Evolutionary conservation across 257 asterid species (phyloP), one percentile per base, ranked within the genome.

Genomic region (Nicotiana otophora): DNA sequence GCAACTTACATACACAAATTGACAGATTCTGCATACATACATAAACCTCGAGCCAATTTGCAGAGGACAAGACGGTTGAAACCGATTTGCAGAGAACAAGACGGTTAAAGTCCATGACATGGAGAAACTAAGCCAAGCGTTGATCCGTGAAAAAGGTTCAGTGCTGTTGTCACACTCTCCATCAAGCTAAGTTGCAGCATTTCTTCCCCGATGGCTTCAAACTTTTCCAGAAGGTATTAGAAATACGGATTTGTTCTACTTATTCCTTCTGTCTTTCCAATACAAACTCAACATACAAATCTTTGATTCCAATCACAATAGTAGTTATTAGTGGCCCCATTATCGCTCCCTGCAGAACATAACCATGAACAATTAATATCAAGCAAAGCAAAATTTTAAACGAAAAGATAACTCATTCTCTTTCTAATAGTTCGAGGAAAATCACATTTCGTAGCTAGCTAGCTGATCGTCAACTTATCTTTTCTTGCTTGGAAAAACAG

Each of bases 261-360:
- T 26, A 74, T 65, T 85, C 90, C 77, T 87, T 86, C 63, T 77
- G 85, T 62, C 86, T 89, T 70, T 87, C 93, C 84, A 92, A 80
- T 33, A 91, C 93, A 54, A 92, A 92, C 85, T 91, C 97, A 19
- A 90, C 92, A 48, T 92, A 92, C 86, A 92, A 85, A 78, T 92
- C 89, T 86, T 92, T 92, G 55, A 92, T 90, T 8, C 92, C 97
- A 15, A 90, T 91, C 26, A 90, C 97, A 34, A 91, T 91, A 1
- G 95, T 91, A 4, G 97, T 92, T 79, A 92, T 89, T 86, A 92
- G 76, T 5, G 97, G 97, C 72, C 97, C 97, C 93, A 92, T 91
- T 82, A 92, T 90, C 5, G 97, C 95, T 82, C 97, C 97, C 97
- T 92, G 92, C 91, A 83, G 3, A 69, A 61, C 20, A 61, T 17